A percentile compares a stretch with the other conserved stretches of the same genome.
Conservation (phyloP, 2,329 filamentous ascomycete genomes). For the Blastomyces silverae region DNA sequence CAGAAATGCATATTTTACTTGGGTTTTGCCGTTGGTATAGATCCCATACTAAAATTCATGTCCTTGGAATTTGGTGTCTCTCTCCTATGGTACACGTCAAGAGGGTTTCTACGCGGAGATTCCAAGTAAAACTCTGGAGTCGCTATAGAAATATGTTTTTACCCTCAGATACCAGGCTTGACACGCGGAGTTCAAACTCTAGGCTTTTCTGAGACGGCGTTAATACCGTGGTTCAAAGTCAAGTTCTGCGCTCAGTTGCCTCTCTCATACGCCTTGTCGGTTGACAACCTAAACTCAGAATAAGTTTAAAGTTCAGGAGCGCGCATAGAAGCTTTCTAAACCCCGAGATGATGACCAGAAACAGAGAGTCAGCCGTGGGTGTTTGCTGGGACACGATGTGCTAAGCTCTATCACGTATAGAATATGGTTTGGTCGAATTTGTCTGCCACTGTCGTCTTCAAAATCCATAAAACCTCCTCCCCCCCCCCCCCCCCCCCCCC, state of each 20-base stretch:
- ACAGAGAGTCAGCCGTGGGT: not conserved
- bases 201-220: no score
- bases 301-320: not conserved
- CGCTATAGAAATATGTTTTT: no score
- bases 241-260: not conserved
- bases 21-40: not conserved
- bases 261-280: not conserved
- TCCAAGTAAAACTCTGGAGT: no score
- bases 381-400: not conserved
- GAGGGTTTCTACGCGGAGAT: not conserved
- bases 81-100: not conserved
- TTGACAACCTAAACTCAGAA: not conserved
- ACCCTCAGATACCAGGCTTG: no score
- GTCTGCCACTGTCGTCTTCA: not conserved
- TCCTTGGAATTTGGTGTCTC: not conserved
- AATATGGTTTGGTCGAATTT: not conserved
- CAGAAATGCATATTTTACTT: not conserved
- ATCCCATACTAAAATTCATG: not conserved
- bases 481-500: no score
- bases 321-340: not conserved
- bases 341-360: not conserved
- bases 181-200: no score
- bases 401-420: not conserved
- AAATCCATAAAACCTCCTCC: not conserved
- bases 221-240: not conserved